Percentiles rank a stretch among this genome's conserved stretches.
These are phyloP conservation scores for Porogramme epimiltina DNA, from an alignment of 1,284 basidiomycete species.

Conservation along the genomic window DNA sequence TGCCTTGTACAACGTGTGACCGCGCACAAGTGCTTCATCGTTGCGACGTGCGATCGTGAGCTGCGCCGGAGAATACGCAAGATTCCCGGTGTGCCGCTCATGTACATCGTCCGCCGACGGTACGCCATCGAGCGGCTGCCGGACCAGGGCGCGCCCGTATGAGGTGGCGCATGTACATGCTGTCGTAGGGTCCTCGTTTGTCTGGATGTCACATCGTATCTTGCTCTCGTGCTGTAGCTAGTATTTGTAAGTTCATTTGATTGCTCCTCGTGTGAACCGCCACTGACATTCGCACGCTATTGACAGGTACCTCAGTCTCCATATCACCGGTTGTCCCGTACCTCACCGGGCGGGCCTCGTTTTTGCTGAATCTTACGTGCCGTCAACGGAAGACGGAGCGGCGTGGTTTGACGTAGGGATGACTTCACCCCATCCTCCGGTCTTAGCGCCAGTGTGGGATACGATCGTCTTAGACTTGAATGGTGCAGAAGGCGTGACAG, in stretches of 20 bases:
- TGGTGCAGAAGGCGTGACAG: too few relatives aligned
- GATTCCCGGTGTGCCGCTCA: constrained; percentile 91
- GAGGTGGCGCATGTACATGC: not conserved
- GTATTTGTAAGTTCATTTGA: constrained; percentile 13
- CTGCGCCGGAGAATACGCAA: constrained; percentile 91
- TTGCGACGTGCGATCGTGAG: constrained; percentile 98
- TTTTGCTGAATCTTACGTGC: not conserved
- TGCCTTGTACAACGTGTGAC: constrained; percentile 96
- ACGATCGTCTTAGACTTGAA: too few relatives aligned
- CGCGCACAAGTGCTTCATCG: constrained; percentile 95
- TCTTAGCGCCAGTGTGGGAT: too few relatives aligned
- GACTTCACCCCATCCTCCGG: constrained; percentile 4
- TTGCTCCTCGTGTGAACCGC: not conserved
- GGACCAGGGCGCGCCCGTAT: constrained; percentile 81
- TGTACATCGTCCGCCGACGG: constrained; percentile 91
- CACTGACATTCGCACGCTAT: not conserved
- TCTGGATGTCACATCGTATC: not conserved
- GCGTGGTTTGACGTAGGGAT: constrained; percentile 8
- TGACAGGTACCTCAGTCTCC: constrained; percentile 14
- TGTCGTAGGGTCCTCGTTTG: too few relatives aligned
- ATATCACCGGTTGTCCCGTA: constrained; percentile 4
- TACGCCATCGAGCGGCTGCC: constrained; percentile 94
- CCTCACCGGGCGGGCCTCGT: not conserved
- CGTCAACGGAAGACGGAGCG: too few relatives aligned
- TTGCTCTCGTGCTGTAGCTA: constrained; percentile 9